Conservation (phyloP, 1,139 yeast genomes). For the Kurtzmaniella natalensis region DNA sequence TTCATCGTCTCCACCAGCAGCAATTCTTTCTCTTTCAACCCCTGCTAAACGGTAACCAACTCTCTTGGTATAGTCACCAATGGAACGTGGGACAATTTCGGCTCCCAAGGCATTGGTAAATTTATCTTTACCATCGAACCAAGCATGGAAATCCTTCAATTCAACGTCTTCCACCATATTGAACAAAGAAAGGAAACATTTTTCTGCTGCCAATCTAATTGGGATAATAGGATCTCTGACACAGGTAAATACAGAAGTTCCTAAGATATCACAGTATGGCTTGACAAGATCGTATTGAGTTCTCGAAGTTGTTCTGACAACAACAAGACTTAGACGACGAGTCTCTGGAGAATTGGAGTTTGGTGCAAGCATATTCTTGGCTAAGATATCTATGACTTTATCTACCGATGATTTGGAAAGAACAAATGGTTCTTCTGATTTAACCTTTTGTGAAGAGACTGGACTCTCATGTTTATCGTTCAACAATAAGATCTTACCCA, state of each 20-base stretch:
- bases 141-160: conserved; percentile 51
- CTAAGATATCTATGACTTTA: conserved; percentile 44
- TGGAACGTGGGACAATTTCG: conserved; percentile 63
- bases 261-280: conserved; percentile 54
- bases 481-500: conserved; percentile 72
- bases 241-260: conserved; percentile 74
- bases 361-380: conserved; percentile 48
- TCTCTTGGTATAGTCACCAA: conserved; percentile 83
- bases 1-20: conserved; percentile 89
- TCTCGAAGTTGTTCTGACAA: conserved; percentile 70
- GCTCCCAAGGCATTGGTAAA: conserved; percentile 41
- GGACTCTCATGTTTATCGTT: conserved; percentile 42
- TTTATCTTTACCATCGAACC: conserved; percentile 42
- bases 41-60: conserved; percentile 80
- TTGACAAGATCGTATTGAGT: conserved; percentile 46
- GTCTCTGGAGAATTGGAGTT: conserved; percentile 68
- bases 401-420: conserved; percentile 30
- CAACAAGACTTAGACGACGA: conserved; percentile 74
- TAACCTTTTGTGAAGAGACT: conserved; percentile 12
- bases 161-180: conserved; percentile 67
- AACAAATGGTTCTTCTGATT: conserved; percentile 20
- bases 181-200: conserved; percentile 75
- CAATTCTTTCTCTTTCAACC: conserved; percentile 81
- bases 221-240: conserved; percentile 87
- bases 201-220: conserved; percentile 90